Percentiles rank a stretch among this genome's conserved stretches.
Evolutionary conservation across 305 asterid genomes (phyloP).

Genomic region (Fraxinus velutina): DNA sequence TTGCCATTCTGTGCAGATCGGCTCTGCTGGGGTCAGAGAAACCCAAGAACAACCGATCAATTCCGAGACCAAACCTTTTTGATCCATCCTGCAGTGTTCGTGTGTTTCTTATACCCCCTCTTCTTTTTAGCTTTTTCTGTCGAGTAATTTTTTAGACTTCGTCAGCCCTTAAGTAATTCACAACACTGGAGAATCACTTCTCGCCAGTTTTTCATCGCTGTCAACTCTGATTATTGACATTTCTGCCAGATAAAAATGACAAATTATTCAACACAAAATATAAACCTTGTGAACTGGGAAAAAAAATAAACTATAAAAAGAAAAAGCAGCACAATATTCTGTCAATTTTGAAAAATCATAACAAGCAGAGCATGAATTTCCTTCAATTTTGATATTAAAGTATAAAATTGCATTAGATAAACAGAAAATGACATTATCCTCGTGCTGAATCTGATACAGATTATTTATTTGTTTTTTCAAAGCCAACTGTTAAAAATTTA

Average conservation of each 20-base stretch:
- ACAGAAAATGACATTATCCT: not conserved
- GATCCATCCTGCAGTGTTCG: slow-evolving; percentile 45
- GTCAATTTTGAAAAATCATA: not conserved
- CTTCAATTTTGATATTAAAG: not conserved
- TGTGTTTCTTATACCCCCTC: slow-evolving; percentile 18
- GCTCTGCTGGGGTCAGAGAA: slow-evolving; percentile 62
- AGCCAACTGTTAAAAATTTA: not conserved
- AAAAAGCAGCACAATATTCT: not conserved
- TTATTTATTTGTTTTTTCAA: not conserved
- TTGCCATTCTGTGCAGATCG: slow-evolving; percentile 39
- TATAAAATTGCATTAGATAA: not conserved
- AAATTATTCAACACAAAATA: not conserved
- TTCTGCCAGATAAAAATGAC: not conserved
- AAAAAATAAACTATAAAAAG: not conserved
- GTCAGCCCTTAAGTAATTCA: not conserved
- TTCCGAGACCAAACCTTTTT: slow-evolving; percentile 32
- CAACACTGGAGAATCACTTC: not conserved
- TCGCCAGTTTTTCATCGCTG: not conserved
- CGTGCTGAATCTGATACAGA: slow-evolving; percentile 6
- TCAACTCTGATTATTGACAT: not conserved
- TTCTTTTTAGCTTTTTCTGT: not conserved
- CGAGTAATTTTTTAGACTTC: not conserved
- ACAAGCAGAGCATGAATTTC: not conserved
- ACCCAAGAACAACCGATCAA: slow-evolving; percentile 46
- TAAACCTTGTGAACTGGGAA: not conserved